phyloP scores from a whole-genome alignment of 352 stramenopile genomes.

The Blastocystis sp. region DNA sequence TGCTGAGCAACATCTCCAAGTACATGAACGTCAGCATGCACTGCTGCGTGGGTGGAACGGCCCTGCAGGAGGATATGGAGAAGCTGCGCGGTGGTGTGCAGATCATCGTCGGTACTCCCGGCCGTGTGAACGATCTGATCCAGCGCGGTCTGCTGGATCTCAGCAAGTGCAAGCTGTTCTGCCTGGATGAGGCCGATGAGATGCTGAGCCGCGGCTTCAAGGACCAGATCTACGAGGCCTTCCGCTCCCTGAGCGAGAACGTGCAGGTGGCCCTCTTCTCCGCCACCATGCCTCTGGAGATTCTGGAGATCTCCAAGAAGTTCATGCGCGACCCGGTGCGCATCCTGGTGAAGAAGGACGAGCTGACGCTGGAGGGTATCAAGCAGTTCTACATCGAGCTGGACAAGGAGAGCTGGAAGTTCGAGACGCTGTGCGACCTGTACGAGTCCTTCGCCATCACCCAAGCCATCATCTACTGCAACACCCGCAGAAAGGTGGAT shows the following conservation, averaged over 20 bases:
- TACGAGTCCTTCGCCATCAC: constrained; percentile 99
- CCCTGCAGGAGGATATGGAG: constrained; percentile 94
- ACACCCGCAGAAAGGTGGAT: constrained; percentile 97
- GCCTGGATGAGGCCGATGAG: constrained; percentile 98
- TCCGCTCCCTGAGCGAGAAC: constrained; percentile 88
- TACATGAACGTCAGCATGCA: constrained; percentile 96
- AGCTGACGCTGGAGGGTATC: constrained; percentile 98
- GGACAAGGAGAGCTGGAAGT: constrained; percentile 98
- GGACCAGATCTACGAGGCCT: constrained; percentile 99
- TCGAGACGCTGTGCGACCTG: constrained; percentile 97
- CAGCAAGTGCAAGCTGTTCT: constrained; percentile 91
- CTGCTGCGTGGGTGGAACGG: constrained; percentile 94
- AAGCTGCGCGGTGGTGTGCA: constrained; percentile 94
- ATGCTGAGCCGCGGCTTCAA: constrained; percentile 99
- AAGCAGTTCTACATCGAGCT: constrained; percentile 99
- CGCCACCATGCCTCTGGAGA: constrained; percentile 97
- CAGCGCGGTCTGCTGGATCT: constrained; percentile 89
- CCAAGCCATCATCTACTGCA: constrained; percentile 99
- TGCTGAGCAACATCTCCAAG: constrained; percentile 76
- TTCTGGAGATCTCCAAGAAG: constrained; percentile 93
- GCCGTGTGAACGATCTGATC: constrained; percentile 98
- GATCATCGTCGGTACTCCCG: constrained; percentile 95
- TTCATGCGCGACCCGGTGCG: constrained; percentile 98
- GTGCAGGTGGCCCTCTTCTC: constrained; percentile 96
- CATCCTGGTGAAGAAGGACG: constrained; percentile 99